Percentiles rank a stretch among this genome's conserved stretches.
Conservation (phyloP, 495 filamentous ascomycete species). For the Astrothelium macrocarpum region DNA sequence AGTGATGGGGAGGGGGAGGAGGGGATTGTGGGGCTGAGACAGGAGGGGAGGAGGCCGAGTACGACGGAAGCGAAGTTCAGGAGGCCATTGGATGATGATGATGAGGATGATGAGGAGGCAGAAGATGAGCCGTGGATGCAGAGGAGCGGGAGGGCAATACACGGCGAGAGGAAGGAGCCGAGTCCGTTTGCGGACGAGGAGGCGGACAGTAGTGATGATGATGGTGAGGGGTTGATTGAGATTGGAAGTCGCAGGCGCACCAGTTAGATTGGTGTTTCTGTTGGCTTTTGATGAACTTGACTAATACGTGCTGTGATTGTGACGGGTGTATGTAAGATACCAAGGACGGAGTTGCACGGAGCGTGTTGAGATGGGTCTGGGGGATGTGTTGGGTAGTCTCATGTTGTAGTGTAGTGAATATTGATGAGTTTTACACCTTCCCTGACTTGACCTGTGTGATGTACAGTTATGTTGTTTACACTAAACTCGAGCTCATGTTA, state of each 20-base stretch:
- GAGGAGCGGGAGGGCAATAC: not conserved
- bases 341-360: not conserved
- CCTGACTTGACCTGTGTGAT: not conserved
- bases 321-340: not conserved
- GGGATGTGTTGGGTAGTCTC: not conserved
- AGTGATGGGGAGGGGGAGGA: not conserved
- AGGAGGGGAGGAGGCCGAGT: constrained; percentile 13
- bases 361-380: not conserved
- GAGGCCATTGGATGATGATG: constrained; percentile 18
- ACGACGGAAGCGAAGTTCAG: constrained; percentile 20
- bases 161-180: constrained; percentile 1
- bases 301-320: no score
- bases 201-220: not conserved
- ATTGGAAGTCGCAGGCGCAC: constrained; percentile 1
- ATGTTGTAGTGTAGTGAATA: not conserved
- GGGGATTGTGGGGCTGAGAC: not conserved
- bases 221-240: constrained; percentile 4
- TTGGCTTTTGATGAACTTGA: no score
- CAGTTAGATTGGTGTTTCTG: not conserved
- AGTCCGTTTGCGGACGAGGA: constrained; percentile 2
- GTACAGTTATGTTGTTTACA: not conserved
- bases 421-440: not conserved
- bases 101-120: constrained; percentile 24
- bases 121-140: not conserved
- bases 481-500: not conserved